These are phyloP conservation scores for Solanum pimpinellifolium DNA, from an alignment of 257 asterid genomes.

Conservation along the genomic window DNA sequence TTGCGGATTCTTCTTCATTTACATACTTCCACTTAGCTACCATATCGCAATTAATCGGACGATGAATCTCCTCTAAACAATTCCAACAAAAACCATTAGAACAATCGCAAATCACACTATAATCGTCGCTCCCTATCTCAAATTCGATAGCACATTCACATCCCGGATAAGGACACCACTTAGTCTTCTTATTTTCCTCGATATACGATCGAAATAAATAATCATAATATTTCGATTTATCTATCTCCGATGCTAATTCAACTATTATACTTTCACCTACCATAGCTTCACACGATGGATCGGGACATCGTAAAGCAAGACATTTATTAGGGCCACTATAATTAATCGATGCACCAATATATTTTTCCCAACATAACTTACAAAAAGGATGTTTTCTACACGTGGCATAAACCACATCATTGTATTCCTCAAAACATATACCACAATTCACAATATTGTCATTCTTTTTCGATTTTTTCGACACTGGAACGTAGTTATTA, in stretches of 20 bases:
- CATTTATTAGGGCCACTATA: not conserved
- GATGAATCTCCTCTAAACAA: conserved; percentile 8
- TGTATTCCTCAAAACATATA: not conserved
- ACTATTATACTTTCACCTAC: not conserved
- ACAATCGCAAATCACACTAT: conserved; percentile 1
- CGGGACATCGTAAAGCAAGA: not conserved
- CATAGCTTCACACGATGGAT: not conserved
- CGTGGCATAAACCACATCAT: not conserved
- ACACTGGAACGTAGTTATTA: not conserved
- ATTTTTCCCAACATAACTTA: not conserved
- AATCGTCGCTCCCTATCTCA: not conserved
- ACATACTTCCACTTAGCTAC: not conserved
- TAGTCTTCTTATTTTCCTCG: not conserved
- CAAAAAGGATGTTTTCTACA: conserved; percentile 1
- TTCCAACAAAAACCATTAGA: conserved; percentile 5
- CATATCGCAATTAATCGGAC: conserved; percentile 2
- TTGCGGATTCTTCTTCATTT: not conserved
- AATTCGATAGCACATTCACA: not conserved
- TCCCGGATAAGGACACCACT: conserved; percentile 3
- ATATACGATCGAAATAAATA: not conserved
- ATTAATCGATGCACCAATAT: not conserved
- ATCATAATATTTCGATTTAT: not conserved
- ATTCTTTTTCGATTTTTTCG: not conserved
- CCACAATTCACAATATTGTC: not conserved
- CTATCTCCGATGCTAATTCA: not conserved